Conservation (phyloP, 495 filamentous ascomycete genomes). For the Hyaloscypha bicolor region DNA sequence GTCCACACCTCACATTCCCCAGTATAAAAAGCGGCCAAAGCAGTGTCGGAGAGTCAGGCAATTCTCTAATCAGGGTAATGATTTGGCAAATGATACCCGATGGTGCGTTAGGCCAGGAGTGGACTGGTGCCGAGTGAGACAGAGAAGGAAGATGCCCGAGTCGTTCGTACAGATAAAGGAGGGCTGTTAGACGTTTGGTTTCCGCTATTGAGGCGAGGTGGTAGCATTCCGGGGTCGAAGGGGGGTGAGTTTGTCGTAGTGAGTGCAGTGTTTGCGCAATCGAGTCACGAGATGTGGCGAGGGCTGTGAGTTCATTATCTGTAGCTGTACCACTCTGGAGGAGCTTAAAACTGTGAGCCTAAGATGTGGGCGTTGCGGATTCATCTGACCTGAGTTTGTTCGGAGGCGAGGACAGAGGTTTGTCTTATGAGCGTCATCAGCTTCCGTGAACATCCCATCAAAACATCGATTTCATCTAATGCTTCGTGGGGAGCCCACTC, state of each 20-base stretch:
- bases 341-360: background rate
- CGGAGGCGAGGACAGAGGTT: background rate
- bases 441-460: background rate
- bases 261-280: background rate
- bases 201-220: background rate
- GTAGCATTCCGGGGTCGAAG: background rate
- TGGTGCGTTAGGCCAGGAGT: background rate
- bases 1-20: background rate
- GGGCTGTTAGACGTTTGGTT: background rate
- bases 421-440: background rate
- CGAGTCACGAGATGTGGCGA: background rate
- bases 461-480: conserved; percentile 2
- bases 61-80: background rate
- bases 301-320: background rate
- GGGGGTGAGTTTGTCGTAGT: background rate
- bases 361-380: background rate
- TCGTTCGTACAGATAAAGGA: background rate
- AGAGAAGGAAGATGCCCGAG: background rate
- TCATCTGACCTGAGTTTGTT: background rate
- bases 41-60: background rate
- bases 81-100: background rate
- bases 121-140: too few species aligned
- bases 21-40: background rate
- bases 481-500: background rate
- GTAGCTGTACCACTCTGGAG: background rate